Evolutionary conservation across 805 yeast species (phyloP), one percentile per base, ranked within the genome.

Genomic region (Candida pseudoglaebosa): DNA sequence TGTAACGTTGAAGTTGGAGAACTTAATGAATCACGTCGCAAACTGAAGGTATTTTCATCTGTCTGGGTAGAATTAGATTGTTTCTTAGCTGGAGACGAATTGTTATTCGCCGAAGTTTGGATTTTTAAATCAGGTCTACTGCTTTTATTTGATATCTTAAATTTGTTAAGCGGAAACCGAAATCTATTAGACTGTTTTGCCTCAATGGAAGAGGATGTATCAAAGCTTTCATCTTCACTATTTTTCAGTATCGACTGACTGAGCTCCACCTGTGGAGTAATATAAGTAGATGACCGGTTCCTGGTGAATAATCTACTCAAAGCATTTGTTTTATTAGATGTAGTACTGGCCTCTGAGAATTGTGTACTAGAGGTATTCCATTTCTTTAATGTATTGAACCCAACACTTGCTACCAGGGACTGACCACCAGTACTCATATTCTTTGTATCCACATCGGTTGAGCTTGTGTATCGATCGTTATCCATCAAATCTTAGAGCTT

Each of bases 1-100:
- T 62, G 67, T 34, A 64, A 48, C 0, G 67, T 58, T 2, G 59
- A 48, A 2, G 51, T 60, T 5, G 67, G 67, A 0, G 67, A 61
- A 34, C 46, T 48, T 3, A 59, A 50, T 1, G 67, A 52, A 24
- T 48, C 48, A 31, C 49, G 58, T 34, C 64, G 40, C 10, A 33
- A 34, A 13, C 21, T 18, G 7, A 24, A 26, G 10, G 47, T 36
- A 20, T 42, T 16, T 5, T 49, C 53, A 21, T 46, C 46, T 4
- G 45, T 28, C 47, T 48, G 50, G 14, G 47, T 34, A 1, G 57
- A 47, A 19, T 44, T 55, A 8, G 53, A 35, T 7, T 56, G 53
- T 40, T 53, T 59, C 33, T 57, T 57, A 2, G 59, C 50, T 1
- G 50, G 49, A 35, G 49, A 50, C 18, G 53, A 40, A 12, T 52